Evolutionary conservation across 2,329 filamentous ascomycete species (phyloP).

Genomic region (Alternaria arborescens): DNA sequence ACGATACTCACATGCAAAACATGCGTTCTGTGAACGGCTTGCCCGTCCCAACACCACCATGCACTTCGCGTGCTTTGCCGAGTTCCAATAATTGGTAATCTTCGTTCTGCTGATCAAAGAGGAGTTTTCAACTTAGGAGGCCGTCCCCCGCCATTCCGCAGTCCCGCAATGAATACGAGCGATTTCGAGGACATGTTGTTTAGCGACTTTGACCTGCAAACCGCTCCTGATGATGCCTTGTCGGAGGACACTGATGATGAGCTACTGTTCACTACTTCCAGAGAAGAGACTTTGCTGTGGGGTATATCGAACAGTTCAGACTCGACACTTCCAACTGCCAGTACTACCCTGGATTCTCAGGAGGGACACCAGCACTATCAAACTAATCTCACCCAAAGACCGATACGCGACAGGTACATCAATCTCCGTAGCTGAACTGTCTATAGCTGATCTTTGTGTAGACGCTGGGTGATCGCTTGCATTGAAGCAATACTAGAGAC

Average conservation of each 20-base stretch:
- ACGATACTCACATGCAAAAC: neutral
- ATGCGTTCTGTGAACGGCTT: constrained; percentile 8
- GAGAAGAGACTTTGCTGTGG: constrained; percentile 18
- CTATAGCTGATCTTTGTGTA: constrained; percentile 21
- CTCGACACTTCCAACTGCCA: neutral
- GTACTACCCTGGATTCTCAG: neutral
- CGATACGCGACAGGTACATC: constrained; percentile 26
- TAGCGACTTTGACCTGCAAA: constrained; percentile 26
- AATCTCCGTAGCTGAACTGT: neutral
- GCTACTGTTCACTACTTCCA: constrained; percentile 27
- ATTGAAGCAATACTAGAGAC: constrained; percentile 66
- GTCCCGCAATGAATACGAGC: constrained; percentile 30
- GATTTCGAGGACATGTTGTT: constrained; percentile 46
- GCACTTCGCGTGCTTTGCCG: neutral
- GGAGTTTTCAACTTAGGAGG: neutral
- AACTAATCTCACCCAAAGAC: neutral
- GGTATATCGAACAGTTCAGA: neutral
- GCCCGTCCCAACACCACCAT: neutral
- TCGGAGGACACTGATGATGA: constrained; percentile 32
- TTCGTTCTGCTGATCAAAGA: neutral
- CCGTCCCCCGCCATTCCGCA: neutral
- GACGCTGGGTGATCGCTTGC: constrained; percentile 56
- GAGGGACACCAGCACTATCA: neutral
- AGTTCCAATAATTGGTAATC: neutral
- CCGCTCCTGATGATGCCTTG: constrained; percentile 19